Evolutionary conservation across 2,329 filamentous ascomycete genomes (phyloP), one percentile per base, ranked within the genome.

Genomic region (Aureobasidium sp.): DNA sequence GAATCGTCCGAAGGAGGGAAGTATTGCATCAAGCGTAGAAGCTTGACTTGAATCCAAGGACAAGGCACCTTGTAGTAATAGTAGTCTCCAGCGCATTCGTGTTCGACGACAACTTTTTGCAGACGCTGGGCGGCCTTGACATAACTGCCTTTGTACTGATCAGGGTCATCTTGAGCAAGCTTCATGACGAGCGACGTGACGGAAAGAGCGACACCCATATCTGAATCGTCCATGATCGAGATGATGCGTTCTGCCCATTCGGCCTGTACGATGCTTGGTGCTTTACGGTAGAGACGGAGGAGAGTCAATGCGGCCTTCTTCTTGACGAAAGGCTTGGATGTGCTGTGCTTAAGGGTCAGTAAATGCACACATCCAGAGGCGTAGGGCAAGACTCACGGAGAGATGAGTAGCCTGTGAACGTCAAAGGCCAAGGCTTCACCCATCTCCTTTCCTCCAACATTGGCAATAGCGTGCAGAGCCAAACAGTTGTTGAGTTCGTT

Each of bases 1-100:
- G 88, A 91, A 72, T 99, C 94, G 70, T 97, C 93, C 72, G 94
- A 95, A 50, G 94, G 93, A 29, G 92, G 89, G 75, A 96, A 99
- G 74, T 97, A 99, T 76, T 99, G 94, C 66, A 99, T 81, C 64
- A 99, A 77, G 65, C 92, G 86, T 67, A 99, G 77, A 20, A 99
- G 82, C 78, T 99, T 99, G 70, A 97, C 89, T 76, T 97, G 92
- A 63, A 99, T 87, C 94, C 94, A 99, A 2, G 94, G 94, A 72
- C 94, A 99, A 1, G 94, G 94, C n/a, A 99, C 94, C 71, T 97
- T 97, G 81, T 99, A 99, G 79, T 99, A 99, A 29, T 97, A 84
- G 73, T 99, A 99, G 73, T 97, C 94, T 62, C 86, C 84, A 0
- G 90, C 85, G 70, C 90, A 94, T 68, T 99, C 93, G 66, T 88